phyloP scores from a whole-genome alignment of 371 early-diverging fungal genomes.

The Rhizomucor pusillus region DNA sequence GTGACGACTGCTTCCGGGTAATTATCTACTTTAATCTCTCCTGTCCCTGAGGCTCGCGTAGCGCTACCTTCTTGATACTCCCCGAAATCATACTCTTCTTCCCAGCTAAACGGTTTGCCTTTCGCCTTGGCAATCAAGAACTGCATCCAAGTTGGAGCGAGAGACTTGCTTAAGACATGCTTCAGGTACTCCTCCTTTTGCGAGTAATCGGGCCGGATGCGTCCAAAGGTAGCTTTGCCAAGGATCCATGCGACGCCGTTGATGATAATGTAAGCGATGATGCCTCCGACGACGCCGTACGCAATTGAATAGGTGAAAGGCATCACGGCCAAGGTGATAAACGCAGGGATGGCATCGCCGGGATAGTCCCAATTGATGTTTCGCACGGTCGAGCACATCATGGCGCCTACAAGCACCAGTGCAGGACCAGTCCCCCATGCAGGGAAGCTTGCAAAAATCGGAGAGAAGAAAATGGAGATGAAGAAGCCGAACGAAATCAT shows the following conservation, averaged over 20 bases:
- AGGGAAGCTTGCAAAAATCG: conserved; percentile 82
- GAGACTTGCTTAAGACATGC: conserved; percentile 27
- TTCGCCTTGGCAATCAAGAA: conserved; percentile 27
- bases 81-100: too few species aligned
- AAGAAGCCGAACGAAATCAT: conserved; percentile 67
- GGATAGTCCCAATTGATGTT: conserved; percentile 77
- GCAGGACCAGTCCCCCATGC: conserved; percentile 85
- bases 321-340: conserved; percentile 73
- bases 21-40: too few species aligned
- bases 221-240: conserved; percentile 47
- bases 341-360: conserved; percentile 76
- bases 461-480: conserved; percentile 75
- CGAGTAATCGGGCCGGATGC: conserved; percentile 46
- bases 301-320: conserved; percentile 76
- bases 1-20: too few species aligned
- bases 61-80: too few species aligned
- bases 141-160: conserved; percentile 38
- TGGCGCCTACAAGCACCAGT: conserved; percentile 70
- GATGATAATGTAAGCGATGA: conserved; percentile 57
- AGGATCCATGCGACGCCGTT: conserved; percentile 51
- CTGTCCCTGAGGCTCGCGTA: too few species aligned
- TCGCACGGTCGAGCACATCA: conserved; percentile 72
- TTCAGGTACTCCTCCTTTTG: conserved; percentile 47
- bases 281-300: conserved; percentile 68
- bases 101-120: too few species aligned